Evolutionary conservation across 2,329 filamentous ascomycete genomes (phyloP), one percentile per base, ranked within the genome.

Genomic region (Periconia sp.): DNA sequence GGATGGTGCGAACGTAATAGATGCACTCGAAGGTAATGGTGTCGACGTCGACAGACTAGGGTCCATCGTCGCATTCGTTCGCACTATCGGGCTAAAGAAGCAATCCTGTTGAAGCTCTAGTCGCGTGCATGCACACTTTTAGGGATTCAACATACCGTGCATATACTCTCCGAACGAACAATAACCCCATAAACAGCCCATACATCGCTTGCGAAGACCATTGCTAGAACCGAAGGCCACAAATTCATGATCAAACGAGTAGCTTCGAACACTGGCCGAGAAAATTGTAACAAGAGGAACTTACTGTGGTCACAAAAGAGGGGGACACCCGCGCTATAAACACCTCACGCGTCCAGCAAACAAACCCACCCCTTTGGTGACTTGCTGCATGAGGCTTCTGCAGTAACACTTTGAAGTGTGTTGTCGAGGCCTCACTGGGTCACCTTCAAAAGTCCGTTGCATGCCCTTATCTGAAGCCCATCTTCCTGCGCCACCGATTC

Each of bases 371-470:
- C 21, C 33, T 33, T 41, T 21, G 7, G 37, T 31, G 23, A 31
- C 25, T 30, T 47, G 46, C 37, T 58, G 58, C 56, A 57, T 49
- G 43, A 41, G 43, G 43, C 35, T 41, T 40, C 47, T 60, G 56
- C 44, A 43, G 59, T 59, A 52, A 34, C 43, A 54, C 52, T 37
- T n/a, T 29, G 35, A 43, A 42, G 40, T 29, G 39, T 43, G 40
- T 23, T 31, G 25, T 36, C 24, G 46, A 44, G 15, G 36, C 24
- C 22, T 36, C 40, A 22, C 39, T 31, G 36, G 31, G 37, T 43
- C 38, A 10, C 3, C 24, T 39, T 24, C 3, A 15, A 30, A 12
- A n/a, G 11, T 21, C n/a, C 13, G 33, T 30, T 16, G 16, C 12
- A 32, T 30, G n/a, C n/a, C 18, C 13, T 22, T 18, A n/a, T n/a